Evolutionary conservation across 768 basidiomycete genomes (phyloP).

Genomic region (Leccinellum rugosiceps): DNA sequence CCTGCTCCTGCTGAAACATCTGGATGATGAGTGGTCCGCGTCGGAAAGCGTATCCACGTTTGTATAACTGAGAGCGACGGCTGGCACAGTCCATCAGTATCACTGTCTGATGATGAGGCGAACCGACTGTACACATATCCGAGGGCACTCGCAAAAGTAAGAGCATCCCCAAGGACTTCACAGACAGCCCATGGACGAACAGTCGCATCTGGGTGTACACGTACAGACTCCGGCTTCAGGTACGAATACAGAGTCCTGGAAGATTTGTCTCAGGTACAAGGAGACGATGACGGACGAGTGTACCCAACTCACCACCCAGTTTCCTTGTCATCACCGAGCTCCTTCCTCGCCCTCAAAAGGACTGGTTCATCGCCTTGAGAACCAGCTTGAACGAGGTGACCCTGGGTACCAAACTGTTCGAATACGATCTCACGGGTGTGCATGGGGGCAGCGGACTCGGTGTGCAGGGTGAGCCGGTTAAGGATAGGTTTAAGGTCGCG

Average conservation of each 20-base stretch:
- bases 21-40: constrained; percentile 68
- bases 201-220: constrained; percentile 82
- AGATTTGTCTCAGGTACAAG: neutral
- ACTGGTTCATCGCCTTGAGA: constrained; percentile 58
- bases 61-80: constrained; percentile 74
- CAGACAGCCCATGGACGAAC: constrained; percentile 83
- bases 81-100: constrained; percentile 31
- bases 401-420: constrained; percentile 68
- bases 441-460: constrained; percentile 72
- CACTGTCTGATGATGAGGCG: neutral
- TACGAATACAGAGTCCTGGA: constrained; percentile 74
- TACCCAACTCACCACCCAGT: constrained; percentile 55
- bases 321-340: constrained; percentile 52
- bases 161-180: constrained; percentile 74
- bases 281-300: neutral
- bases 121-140: constrained; percentile 60
- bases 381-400: constrained; percentile 46
- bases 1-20: constrained; percentile 86
- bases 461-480: constrained; percentile 78
- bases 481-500: constrained; percentile 73
- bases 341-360: constrained; percentile 70
- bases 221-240: constrained; percentile 79
- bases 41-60: constrained; percentile 75
- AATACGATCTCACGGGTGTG: constrained; percentile 79
- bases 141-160: constrained; percentile 76